phyloP scores from a whole-genome alignment of 768 basidiomycete genomes.

The Russula olivacea region DNA sequence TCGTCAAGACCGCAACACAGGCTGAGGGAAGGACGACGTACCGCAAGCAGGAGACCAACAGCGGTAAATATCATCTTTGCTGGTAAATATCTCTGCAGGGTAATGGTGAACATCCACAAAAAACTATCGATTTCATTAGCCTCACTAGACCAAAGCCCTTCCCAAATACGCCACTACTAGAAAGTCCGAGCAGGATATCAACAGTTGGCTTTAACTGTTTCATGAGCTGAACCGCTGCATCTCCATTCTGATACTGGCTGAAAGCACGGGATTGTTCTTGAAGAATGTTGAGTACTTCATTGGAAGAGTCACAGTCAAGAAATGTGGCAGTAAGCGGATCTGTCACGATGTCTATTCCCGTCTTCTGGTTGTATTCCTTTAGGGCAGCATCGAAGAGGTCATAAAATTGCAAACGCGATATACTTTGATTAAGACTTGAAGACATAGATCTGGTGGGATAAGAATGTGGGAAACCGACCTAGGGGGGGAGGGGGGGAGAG shows the following conservation, averaged over 20 bases:
- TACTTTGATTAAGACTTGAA: background rate
- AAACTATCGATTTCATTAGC: background rate
- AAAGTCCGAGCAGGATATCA: background rate
- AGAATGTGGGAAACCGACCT: background rate
- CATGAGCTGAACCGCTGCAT: background rate
- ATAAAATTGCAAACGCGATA: background rate
- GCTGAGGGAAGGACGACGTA: background rate
- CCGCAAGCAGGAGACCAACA: background rate
- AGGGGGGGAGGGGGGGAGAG: too few relatives aligned
- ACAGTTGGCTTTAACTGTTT: background rate
- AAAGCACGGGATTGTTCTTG: background rate
- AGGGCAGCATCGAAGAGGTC: background rate
- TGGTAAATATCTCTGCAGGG: background rate
- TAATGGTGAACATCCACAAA: background rate
- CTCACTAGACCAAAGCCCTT: background rate
- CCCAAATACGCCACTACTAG: background rate
- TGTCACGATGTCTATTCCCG: background rate
- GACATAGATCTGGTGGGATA: background rate
- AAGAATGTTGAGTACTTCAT: background rate
- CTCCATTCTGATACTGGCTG: background rate
- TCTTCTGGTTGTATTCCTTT: background rate
- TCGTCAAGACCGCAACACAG: too few relatives aligned
- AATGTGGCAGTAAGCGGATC: background rate
- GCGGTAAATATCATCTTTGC: background rate
- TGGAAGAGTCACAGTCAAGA: background rate